phyloP scores from a whole-genome alignment of 139 green algal species.

The Penium margaritaceum region DNA sequence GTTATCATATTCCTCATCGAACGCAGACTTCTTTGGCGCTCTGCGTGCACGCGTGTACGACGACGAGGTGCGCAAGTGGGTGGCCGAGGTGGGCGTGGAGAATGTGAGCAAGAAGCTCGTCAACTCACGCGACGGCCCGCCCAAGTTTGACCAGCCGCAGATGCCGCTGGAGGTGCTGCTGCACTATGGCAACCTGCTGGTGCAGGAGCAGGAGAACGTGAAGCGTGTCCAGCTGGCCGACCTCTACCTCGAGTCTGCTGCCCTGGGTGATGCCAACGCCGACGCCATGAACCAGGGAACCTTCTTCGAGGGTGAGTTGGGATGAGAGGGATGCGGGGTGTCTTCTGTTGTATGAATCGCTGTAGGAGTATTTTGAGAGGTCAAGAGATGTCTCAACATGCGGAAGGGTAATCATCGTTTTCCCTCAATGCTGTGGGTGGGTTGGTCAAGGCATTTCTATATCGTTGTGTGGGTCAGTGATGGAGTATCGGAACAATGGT shows the following conservation, averaged over 20 bases:
- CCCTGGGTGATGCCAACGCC: constrained; percentile 53
- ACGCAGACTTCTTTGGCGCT: constrained; percentile 96
- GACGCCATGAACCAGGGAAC: constrained; percentile 23
- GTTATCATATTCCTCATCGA: too few relatives aligned
- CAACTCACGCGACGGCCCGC: constrained; percentile 75
- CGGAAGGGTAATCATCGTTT: too few relatives aligned
- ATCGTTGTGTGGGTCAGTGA: too few relatives aligned
- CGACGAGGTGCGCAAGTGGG: constrained; percentile 76
- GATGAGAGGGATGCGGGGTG: too few relatives aligned
- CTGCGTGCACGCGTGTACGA: constrained; percentile 89
- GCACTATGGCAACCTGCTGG: constrained; percentile 76
- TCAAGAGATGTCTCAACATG: too few relatives aligned
- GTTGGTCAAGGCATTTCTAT: too few relatives aligned
- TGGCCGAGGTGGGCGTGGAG: constrained; percentile 72
- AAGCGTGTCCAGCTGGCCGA: constrained; percentile 95
- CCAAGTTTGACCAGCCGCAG: constrained; percentile 64
- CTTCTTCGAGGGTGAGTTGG: constrained; percentile 18
- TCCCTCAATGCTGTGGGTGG: too few relatives aligned
- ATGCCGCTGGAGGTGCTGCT: constrained; percentile 87
- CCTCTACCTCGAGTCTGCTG: constrained; percentile 78
- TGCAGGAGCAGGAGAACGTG: constrained; percentile 98
- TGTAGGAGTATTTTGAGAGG: too few relatives aligned
- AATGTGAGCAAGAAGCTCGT: constrained; percentile 81
- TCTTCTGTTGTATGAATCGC: too few relatives aligned
- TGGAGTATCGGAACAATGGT: too few relatives aligned